phyloP scores from a whole-genome alignment of 306 rosid species.

The Ammopiptanthus mongolicus region DNA sequence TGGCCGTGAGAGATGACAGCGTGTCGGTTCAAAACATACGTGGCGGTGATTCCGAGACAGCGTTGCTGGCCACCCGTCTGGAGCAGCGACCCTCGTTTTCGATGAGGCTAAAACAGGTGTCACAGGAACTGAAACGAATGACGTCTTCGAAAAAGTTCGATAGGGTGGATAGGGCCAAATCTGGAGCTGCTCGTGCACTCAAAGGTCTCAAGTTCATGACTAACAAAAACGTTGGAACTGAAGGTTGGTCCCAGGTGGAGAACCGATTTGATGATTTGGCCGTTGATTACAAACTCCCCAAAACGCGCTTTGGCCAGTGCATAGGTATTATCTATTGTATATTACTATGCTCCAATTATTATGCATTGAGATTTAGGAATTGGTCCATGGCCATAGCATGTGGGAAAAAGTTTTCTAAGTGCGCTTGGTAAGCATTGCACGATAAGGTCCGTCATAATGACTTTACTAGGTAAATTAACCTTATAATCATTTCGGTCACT shows the following conservation, averaged over 20 bases:
- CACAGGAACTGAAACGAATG: slow-evolving; percentile 77
- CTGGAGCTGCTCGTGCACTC: slow-evolving; percentile 79
- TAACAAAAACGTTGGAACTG: slow-evolving; percentile 51
- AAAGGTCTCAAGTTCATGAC: slow-evolving; percentile 77
- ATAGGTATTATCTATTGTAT: slow-evolving; percentile 42
- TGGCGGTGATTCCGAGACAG: slow-evolving; percentile 69
- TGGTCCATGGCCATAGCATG: not conserved
- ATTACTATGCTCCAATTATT: too few species aligned
- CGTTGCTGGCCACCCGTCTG: slow-evolving; percentile 49
- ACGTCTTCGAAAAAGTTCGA: slow-evolving; percentile 58
- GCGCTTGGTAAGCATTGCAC: not conserved
- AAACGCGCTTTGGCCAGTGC: slow-evolving; percentile 65
- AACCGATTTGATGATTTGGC: slow-evolving; percentile 52
- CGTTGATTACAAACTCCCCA: slow-evolving; percentile 54
- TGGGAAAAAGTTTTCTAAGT: not conserved
- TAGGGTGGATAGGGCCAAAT: slow-evolving; percentile 50
- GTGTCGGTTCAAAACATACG: slow-evolving; percentile 65
- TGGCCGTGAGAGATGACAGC: slow-evolving; percentile 63
- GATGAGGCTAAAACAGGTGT: slow-evolving; percentile 53
- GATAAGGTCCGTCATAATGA: too few species aligned
- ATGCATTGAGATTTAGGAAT: too few species aligned
- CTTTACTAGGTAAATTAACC: too few species aligned
- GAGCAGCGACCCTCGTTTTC: slow-evolving; percentile 51
- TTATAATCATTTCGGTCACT: too few species aligned
- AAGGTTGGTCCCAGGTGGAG: slow-evolving; percentile 68